phyloP scores from a whole-genome alignment of 306 rosid species.

The Fragaria nilgerrensis region DNA sequence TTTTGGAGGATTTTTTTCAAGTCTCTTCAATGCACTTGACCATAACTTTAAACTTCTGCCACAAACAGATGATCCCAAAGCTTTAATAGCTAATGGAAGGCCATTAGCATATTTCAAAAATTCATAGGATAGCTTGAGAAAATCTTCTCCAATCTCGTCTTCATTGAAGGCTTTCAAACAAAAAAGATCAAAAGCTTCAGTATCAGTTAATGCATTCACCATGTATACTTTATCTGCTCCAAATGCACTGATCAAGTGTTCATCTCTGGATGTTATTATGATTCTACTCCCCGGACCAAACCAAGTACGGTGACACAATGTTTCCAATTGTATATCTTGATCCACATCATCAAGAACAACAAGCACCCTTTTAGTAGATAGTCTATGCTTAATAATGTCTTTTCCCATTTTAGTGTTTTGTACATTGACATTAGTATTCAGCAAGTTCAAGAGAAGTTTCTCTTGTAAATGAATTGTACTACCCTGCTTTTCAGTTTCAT shows the following conservation, averaged over 20 bases:
- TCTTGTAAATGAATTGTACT: background rate
- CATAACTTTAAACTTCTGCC: background rate
- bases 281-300: slow-evolving; percentile 20
- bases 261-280: slow-evolving; percentile 18
- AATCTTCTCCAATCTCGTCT: background rate
- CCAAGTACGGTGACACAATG: background rate
- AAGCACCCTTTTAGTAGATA: background rate
- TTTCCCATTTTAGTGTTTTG: background rate
- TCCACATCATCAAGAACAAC: slow-evolving; percentile 24
- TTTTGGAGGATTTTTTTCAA: background rate
- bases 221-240: background rate
- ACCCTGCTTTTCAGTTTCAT: background rate
- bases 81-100: slow-evolving; percentile 20
- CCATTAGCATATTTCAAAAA: slow-evolving; percentile 16
- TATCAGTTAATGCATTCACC: background rate
- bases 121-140: background rate
- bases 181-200: background rate
- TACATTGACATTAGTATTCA: background rate
- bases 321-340: slow-evolving; percentile 4
- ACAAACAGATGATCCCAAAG: background rate
- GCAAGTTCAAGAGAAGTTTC: background rate
- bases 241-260: background rate
- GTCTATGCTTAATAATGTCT: background rate
- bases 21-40: background rate
- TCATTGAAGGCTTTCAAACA: background rate